Evolutionary conservation across 257 asterid species (phyloP), one percentile per base, ranked within the genome.

Genomic region (Fraxinus americana): DNA sequence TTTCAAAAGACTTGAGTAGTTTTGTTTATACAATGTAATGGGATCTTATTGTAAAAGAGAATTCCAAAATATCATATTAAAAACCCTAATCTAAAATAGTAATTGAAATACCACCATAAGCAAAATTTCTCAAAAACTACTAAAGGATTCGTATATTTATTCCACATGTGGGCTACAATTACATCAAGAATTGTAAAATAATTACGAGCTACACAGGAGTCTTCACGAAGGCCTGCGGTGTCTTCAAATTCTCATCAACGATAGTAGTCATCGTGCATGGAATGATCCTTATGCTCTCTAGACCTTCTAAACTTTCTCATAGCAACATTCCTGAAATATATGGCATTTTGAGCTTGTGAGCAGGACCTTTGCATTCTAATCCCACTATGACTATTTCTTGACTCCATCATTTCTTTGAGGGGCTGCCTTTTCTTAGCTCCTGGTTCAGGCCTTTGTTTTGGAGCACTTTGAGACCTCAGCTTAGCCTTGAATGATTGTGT

Each of bases 401-500:
- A 82, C 52, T 86, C 94, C 94, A 89, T 84, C 85, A 91, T 81
- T 63, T 87, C 89, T n/a, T 85, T 75, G 32, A 87, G 78, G 5
- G 93, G 77, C 3, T 85, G 66, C 77, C 85, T 83, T 82, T 83
- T 89, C 86, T 69, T 85, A n/a, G 91, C 77, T 7, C 87, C 80
- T 1, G 82, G 48, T 11, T 87, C 94, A n/a, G 91, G 97, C 78
- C 98, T 86, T 61, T 82, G 93, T 73, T 85, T 94, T 1, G 97
- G 98, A 5, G 94, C 97, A 70, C 98, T 92, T 1, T 85, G 91
- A 7, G 98, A 92, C 85, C 98, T 82, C 75, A 86, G 57, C 74
- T 92, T 92, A 1, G 97, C 97, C 75, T 79, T 86, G 81, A 91
- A 94, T 70, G 98, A 91, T 82, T 91, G 85, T 11, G 97, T 92